A percentile compares a stretch with the other conserved stretches of the same genome.
Conservation (phyloP, 116 monocot species). For the Papilionanthe hybrid region DNA sequence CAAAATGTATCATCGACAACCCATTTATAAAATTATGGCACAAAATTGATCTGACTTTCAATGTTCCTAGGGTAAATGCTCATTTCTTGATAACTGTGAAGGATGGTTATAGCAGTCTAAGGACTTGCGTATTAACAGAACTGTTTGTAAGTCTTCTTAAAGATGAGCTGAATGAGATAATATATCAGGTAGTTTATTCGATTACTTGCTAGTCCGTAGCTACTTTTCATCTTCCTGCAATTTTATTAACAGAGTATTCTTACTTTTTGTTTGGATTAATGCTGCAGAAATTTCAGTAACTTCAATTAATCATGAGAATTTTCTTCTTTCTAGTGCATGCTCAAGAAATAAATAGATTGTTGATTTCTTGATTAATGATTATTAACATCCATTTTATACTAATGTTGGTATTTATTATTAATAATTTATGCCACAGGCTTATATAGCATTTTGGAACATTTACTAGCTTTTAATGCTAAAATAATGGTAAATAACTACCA, state of each 20-base stretch:
- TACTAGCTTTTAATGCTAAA: neutral
- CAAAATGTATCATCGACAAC: conserved; percentile 70
- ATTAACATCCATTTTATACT: too few species aligned
- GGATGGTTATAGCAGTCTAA: conserved; percentile 58
- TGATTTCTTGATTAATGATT: neutral
- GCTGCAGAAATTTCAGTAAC: neutral
- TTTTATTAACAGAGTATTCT: neutral
- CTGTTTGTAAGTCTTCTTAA: conserved; percentile 78
- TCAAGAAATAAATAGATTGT: neutral
- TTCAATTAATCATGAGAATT: neutral
- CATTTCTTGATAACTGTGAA: conserved; percentile 84
- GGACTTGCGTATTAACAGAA: conserved; percentile 68
- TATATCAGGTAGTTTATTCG: conserved; percentile 66
- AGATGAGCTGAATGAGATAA: conserved; percentile 86
- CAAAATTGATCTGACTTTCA: conserved; percentile 81
- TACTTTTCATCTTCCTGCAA: neutral
- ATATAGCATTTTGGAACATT: neutral
- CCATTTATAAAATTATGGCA: conserved; percentile 90
- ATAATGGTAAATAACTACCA: neutral
- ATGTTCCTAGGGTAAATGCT: conserved; percentile 87
- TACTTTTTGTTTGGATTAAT: conserved; percentile 1
- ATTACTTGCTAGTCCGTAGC: neutral
- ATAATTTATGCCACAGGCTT: neutral
- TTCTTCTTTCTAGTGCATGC: neutral
- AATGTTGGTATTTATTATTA: neutral